Conservation (phyloP, 176 grass and related monocot species). For the Sorghum bicolor region DNA sequence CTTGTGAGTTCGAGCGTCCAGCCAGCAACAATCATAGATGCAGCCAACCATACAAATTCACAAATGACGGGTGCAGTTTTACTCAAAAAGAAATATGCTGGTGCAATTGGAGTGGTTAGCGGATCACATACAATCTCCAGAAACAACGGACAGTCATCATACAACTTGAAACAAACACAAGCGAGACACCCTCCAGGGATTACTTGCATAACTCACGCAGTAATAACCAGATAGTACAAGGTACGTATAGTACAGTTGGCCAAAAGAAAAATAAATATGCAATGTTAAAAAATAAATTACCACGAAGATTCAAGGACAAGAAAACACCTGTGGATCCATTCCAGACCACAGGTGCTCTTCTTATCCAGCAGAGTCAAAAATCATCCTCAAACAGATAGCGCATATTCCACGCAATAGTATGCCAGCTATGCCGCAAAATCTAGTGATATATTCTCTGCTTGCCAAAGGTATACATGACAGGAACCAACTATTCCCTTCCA, state of each 20-base stretch:
- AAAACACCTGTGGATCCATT: neutral
- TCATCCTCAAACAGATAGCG: constrained; percentile 37
- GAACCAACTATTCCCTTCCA: constrained; percentile 37
- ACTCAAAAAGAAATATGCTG: too few species aligned
- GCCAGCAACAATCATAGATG: too few species aligned
- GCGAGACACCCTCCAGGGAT: neutral
- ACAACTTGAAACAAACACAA: neutral
- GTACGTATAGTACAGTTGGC: constrained; percentile 30
- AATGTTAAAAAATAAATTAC: neutral
- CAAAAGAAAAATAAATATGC: neutral
- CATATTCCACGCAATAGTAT: constrained; percentile 33
- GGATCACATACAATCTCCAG: neutral
- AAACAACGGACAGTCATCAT: neutral
- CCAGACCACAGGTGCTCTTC: neutral
- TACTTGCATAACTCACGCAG: constrained; percentile 37
- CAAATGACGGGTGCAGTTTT: too few species aligned
- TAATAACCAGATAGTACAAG: constrained; percentile 32
- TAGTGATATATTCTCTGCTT: constrained; percentile 41
- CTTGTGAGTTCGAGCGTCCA: too few species aligned
- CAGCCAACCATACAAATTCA: too few species aligned
- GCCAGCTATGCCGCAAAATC: constrained; percentile 40
- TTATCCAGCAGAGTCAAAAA: constrained; percentile 34
- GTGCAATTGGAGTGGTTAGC: too few species aligned
- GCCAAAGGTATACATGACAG: constrained; percentile 44
- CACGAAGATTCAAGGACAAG: neutral